Conservation (phyloP, 441 rosid genomes). For the Euphorbia schlechtendalii region DNA sequence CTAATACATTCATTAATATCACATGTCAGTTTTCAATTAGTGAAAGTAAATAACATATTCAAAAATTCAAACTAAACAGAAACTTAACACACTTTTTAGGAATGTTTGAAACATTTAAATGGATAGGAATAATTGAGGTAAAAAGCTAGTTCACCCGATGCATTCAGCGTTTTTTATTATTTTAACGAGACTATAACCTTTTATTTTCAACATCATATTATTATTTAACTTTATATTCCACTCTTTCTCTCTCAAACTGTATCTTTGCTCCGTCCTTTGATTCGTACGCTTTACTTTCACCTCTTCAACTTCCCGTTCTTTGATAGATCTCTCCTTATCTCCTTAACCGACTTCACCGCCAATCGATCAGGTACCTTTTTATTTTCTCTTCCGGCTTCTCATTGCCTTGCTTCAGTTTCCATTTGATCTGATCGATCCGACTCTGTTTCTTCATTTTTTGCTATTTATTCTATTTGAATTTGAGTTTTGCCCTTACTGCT, state of each 20-base stretch:
- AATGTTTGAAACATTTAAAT: too few species aligned
- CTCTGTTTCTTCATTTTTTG: background rate
- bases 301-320: background rate
- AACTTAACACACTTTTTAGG: too few species aligned
- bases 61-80: too few species aligned
- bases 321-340: slow-evolving; percentile 3
- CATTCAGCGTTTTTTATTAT: too few species aligned
- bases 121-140: too few species aligned
- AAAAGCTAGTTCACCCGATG: too few species aligned
- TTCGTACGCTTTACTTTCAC: slow-evolving; percentile 11
- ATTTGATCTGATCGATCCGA: slow-evolving; percentile 15
- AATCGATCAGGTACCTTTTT: slow-evolving; percentile 18
- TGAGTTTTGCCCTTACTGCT: background rate
- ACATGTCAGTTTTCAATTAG: too few species aligned
- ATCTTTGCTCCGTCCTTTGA: slow-evolving; percentile 9
- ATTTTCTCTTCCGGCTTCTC: background rate
- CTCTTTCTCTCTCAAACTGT: background rate
- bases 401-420: background rate
- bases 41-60: too few species aligned
- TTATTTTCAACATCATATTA: background rate
- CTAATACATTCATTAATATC: too few species aligned
- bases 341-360: slow-evolving; percentile 10
- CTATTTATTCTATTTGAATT: background rate
- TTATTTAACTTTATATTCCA: background rate
- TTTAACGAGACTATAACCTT: too few species aligned